Evolutionary conservation across 1,139 yeast species (phyloP).

Genomic region (Sugiyamaella neomexicana): DNA sequence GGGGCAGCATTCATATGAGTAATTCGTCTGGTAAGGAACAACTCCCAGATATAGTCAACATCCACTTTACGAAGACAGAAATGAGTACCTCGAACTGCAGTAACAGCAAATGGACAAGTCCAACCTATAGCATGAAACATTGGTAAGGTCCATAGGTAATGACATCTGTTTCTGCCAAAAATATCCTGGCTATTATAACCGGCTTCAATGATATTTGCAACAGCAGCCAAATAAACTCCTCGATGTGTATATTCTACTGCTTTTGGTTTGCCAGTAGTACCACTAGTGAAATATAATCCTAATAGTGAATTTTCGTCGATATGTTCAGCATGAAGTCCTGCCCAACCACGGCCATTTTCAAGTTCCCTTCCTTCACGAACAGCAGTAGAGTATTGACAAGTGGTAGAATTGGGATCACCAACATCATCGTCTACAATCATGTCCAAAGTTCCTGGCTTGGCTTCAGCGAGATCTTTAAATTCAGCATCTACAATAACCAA

Average conservation of each 20-base stretch:
- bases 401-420: slow-evolving; percentile 26
- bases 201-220: slow-evolving; percentile 40
- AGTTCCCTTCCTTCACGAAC: slow-evolving; percentile 31
- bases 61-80: slow-evolving; percentile 42
- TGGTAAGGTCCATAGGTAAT: slow-evolving; percentile 44
- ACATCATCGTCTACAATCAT: slow-evolving; percentile 38
- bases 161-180: slow-evolving; percentile 37
- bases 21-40: slow-evolving; percentile 36
- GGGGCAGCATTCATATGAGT: slow-evolving; percentile 46
- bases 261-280: slow-evolving; percentile 77
- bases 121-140: slow-evolving; percentile 46
- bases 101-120: slow-evolving; percentile 44
- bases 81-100: slow-evolving; percentile 44
- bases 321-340: slow-evolving; percentile 34
- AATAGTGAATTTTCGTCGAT: slow-evolving; percentile 38
- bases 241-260: slow-evolving; percentile 67
- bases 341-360: slow-evolving; percentile 29
- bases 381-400: slow-evolving; percentile 34
- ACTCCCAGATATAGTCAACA: slow-evolving; percentile 41
- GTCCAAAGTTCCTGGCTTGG: slow-evolving; percentile 19
- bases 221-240: slow-evolving; percentile 40
- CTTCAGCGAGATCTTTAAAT: slow-evolving; percentile 34
- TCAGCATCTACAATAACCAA: slow-evolving; percentile 41
- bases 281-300: slow-evolving; percentile 59
- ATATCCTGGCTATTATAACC: slow-evolving; percentile 38